A percentile compares a stretch with the other conserved stretches of the same genome.
These are phyloP conservation scores for Mediolabrus comicus DNA, from an alignment of 108 stramenopile species.

Conservation along the genomic window DNA sequence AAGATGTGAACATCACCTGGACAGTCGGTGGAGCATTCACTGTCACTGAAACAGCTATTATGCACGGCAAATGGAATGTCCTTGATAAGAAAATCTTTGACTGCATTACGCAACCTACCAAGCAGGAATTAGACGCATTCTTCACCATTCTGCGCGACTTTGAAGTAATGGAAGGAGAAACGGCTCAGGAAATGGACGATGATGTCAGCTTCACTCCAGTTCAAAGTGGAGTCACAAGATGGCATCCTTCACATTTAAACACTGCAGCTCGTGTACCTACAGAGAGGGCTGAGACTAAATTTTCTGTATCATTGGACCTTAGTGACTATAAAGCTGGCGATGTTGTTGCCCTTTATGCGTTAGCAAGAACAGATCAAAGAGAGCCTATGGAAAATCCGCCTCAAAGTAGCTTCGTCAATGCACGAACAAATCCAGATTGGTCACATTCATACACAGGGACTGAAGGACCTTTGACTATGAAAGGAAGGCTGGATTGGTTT, in stretches of 20 bases:
- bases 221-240: conserved; percentile 33
- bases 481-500: conserved; percentile 84
- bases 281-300: conserved; percentile 43
- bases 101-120: conserved; percentile 57
- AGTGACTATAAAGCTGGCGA: conserved; percentile 49
- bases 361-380: conserved; percentile 66
- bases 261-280: not conserved
- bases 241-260: conserved; percentile 19
- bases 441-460: conserved; percentile 37
- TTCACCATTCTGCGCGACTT: conserved; percentile 36
- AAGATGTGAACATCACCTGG: conserved; percentile 60
- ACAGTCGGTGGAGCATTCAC: conserved; percentile 80
- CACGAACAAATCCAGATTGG: conserved; percentile 86
- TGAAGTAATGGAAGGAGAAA: conserved; percentile 38
- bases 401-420: conserved; percentile 90
- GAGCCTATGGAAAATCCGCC: conserved; percentile 58
- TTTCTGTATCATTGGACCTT: conserved; percentile 55
- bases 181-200: conserved; percentile 32
- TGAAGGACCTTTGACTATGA: conserved; percentile 54
- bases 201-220: conserved; percentile 35
- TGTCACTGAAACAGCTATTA: conserved; percentile 72
- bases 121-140: conserved; percentile 36
- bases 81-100: conserved; percentile 44
- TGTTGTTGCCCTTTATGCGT: conserved; percentile 54
- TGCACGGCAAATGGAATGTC: conserved; percentile 68